These are phyloP conservation scores for Nigrograna mackinnonii DNA, from an alignment of 2,329 filamentous ascomycete species.

Conservation along the genomic window DNA sequence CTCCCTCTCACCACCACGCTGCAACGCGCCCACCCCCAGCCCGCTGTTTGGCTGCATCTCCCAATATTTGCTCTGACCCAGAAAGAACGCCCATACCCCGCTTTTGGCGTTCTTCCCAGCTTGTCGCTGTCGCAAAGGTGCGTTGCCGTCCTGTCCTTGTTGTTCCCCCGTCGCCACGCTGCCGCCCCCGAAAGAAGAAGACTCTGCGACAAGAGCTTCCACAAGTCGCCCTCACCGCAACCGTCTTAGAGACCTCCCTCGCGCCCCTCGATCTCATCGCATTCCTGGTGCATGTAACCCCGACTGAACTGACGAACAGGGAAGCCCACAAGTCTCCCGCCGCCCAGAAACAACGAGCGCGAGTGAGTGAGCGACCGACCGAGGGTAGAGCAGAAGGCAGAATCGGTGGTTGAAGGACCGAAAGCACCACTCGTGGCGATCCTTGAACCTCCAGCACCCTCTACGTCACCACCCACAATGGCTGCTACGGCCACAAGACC, in stretches of 20 bases:
- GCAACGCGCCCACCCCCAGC: background rate
- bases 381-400: background rate
- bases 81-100: background rate
- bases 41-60: background rate
- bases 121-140: too few relatives aligned
- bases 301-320: too few relatives aligned
- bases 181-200: too few relatives aligned
- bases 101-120: too few relatives aligned
- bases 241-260: background rate
- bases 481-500: slow-evolving; percentile 37
- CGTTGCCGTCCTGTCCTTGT: too few relatives aligned
- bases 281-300: too few relatives aligned
- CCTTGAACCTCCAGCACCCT: slow-evolving; percentile 22
- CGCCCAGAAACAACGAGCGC: background rate
- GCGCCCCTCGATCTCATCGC: background rate
- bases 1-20: background rate
- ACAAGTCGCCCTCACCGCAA: too few relatives aligned
- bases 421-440: slow-evolving; percentile 28
- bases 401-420: slow-evolving; percentile 17
- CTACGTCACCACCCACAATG: slow-evolving; percentile 43
- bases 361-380: background rate
- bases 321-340: background rate
- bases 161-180: too few relatives aligned
- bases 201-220: too few relatives aligned
- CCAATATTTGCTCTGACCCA: background rate